Conservation (phyloP, 176 grass and related monocot genomes). For the Carex littledalei region DNA sequence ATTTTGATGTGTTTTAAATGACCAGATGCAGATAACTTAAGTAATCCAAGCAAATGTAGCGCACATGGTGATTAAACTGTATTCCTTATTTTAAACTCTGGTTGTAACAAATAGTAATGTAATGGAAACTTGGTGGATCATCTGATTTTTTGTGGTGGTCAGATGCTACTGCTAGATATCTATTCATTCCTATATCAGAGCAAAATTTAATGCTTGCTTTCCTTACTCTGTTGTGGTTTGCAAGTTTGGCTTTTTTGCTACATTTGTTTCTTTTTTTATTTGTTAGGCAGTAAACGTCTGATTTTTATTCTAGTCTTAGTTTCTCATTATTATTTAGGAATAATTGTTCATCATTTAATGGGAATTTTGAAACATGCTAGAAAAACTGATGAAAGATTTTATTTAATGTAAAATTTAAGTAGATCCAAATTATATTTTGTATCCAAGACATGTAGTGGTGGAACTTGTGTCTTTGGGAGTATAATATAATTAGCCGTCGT, state of each 20-base stretch:
- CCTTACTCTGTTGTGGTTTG: slow-evolving; percentile 3
- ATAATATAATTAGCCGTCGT: background rate
- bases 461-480: background rate
- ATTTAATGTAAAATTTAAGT: background rate
- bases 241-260: slow-evolving; percentile 16
- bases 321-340: background rate
- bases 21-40: no score
- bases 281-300: background rate
- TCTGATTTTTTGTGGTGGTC: background rate
- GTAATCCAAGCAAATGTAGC: no score
- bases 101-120: background rate
- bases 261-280: background rate
- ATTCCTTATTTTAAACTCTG: background rate
- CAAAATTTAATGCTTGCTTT: slow-evolving; percentile 18
- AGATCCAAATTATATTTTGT: background rate
- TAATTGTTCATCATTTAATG: background rate
- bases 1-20: background rate
- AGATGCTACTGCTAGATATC: background rate
- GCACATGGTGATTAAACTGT: background rate
- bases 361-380: background rate
- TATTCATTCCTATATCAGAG: background rate
- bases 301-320: background rate
- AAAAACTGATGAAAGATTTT: background rate
- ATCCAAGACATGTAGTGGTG: background rate
- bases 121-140: background rate